Evolutionary conservation across 2,329 filamentous ascomycete genomes (phyloP), one percentile per base, ranked within the genome.

Genomic region (Penicillium sp.): DNA sequence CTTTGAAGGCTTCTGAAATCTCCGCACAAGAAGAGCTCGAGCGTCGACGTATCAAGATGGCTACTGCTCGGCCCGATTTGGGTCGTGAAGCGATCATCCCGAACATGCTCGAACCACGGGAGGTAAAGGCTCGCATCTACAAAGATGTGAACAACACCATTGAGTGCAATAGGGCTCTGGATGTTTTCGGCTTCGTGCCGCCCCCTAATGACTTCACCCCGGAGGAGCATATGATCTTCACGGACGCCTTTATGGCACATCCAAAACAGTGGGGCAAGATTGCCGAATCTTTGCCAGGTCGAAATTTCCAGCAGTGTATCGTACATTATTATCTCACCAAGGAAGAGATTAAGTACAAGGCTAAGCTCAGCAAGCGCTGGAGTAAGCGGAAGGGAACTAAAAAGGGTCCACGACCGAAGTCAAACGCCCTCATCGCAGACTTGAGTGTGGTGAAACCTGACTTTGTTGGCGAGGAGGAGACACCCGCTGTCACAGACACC

Each of bases 241-340:
- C 74, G 1, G 71, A 78, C 51, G 76, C 77, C 16, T 81, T 80
- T 59, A 76, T 78, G 70, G 69, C 73, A 5, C 66, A 74, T 51
- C 78, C 78, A 3, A 81, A 81, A 69, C 78, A 77, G 68, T 81
- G 78, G 76, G 77, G 78, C 22, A 78, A 78, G 60, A 81, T 81
- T 57, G 78, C 78, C 3, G 75, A 78, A 48, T 68, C 71, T 25
- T 61, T 80, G 26, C 75, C 77, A 35, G 75, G 74, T 12, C 74
- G 78, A 22, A 72, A 73, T 36, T 80, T 77, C 66, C 73, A 77
- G 60, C 73, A 80, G 52, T 81, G 78, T 57, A 79, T 81, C 47
- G 64, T 75, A 50, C 78, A 81, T 60, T 81, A 81, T 59, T 81
- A 81, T 59, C 66, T 78, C 52, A 81, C 78, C 4, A 81, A 81